Percentiles rank a stretch among this genome's conserved stretches.
These are phyloP conservation scores for Fusarium piperis DNA, from an alignment of 2,329 filamentous ascomycete species.

Conservation along the genomic window DNA sequence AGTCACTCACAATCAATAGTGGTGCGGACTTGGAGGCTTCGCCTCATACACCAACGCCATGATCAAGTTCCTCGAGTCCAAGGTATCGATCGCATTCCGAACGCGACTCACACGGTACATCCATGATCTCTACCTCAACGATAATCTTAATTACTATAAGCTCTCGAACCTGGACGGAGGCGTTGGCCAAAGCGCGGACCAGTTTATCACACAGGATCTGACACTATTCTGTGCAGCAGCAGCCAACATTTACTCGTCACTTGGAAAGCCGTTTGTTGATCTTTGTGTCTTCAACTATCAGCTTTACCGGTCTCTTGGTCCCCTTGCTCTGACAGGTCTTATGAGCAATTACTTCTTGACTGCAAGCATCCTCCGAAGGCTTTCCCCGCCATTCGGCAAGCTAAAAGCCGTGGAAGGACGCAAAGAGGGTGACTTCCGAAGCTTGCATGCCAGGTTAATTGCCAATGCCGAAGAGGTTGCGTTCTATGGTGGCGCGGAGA, in stretches of 20 bases:
- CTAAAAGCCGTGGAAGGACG: constrained; percentile 95
- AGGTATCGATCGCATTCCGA: constrained; percentile 97
- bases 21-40: constrained; percentile 92
- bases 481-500: constrained; percentile 95
- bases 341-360: constrained; percentile 95
- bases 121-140: constrained; percentile 94
- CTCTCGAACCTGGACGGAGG: constrained; percentile 92
- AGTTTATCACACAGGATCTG: constrained; percentile 97
- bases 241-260: constrained; percentile 90
- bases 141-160: constrained; percentile 96
- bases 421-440: constrained; percentile 94
- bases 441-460: constrained; percentile 88
- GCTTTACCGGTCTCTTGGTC: constrained; percentile 89
- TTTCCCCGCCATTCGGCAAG: constrained; percentile 96
- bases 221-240: constrained; percentile 95
- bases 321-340: constrained; percentile 85
- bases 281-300: constrained; percentile 98
- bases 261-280: constrained; percentile 98
- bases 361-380: constrained; percentile 84
- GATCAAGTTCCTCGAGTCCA: constrained; percentile 98
- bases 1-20: constrained; percentile 55
- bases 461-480: constrained; percentile 98
- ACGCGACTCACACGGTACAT: constrained; percentile 96
- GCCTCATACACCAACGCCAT: constrained; percentile 98
- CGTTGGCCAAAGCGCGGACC: constrained; percentile 89